A percentile compares a stretch with the other conserved stretches of the same genome.
Conservation (phyloP, 1,284 basidiomycete species). For the Papiliotrema fonsecae region DNA sequence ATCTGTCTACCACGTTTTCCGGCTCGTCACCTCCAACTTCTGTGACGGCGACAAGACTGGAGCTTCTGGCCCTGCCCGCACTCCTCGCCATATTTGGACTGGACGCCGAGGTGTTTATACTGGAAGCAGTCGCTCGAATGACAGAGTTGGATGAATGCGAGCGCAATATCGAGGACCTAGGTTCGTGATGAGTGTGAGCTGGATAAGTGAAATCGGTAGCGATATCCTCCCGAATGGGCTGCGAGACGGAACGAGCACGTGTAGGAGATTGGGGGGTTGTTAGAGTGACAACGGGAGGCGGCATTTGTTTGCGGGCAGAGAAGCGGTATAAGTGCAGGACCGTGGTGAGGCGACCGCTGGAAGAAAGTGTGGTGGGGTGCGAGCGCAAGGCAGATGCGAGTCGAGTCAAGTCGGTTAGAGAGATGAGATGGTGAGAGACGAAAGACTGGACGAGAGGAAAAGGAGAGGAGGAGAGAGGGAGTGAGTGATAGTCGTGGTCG, state of each 20-base stretch:
- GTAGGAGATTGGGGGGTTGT: slow-evolving; percentile 32
- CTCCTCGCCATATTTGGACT: not conserved
- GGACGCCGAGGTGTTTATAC: not conserved
- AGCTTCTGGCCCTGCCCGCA: slow-evolving; percentile 63
- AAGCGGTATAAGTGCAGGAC: too few relatives aligned
- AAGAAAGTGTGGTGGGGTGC: too few relatives aligned
- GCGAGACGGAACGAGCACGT: slow-evolving; percentile 41
- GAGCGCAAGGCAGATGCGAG: too few relatives aligned
- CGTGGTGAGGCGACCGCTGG: too few relatives aligned
- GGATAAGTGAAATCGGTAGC: slow-evolving; percentile 20
- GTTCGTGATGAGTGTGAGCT: slow-evolving; percentile 5
- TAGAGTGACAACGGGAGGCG: slow-evolving; percentile 26
- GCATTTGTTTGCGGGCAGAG: too few relatives aligned
- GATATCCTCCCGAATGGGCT: slow-evolving; percentile 40
- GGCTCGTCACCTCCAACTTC: slow-evolving; percentile 71
- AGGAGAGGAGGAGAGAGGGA: too few relatives aligned
- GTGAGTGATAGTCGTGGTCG: too few relatives aligned
- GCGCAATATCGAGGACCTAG: slow-evolving; percentile 11
- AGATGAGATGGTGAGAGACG: too few relatives aligned
- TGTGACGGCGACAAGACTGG: slow-evolving; percentile 81
- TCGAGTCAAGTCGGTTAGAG: too few relatives aligned
- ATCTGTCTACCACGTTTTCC: slow-evolving; percentile 70
- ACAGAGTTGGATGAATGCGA: slow-evolving; percentile 20
- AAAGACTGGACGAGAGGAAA: too few relatives aligned
- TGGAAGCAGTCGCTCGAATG: not conserved